Conservation (phyloP, 345 rosid genomes). For the Limnanthes douglasii region DNA sequence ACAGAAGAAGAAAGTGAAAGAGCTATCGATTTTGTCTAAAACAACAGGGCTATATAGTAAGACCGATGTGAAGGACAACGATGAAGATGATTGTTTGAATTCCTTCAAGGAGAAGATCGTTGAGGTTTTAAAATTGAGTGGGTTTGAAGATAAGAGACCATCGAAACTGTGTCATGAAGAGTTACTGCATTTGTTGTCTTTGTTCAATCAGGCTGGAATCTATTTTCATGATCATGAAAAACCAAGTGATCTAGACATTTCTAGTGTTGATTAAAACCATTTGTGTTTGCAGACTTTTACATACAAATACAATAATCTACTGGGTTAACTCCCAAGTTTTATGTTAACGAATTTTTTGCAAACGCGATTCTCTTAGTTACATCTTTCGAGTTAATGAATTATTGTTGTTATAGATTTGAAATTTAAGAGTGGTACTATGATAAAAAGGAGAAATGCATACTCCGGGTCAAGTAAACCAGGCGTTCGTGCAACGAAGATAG, state of each 20-base stretch:
- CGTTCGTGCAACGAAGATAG: no score
- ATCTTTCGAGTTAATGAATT: no score
- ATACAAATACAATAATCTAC: no score
- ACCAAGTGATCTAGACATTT: slow-evolving; percentile 9
- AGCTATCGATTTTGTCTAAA: slow-evolving; percentile 29
- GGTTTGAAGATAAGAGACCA: slow-evolving; percentile 71
- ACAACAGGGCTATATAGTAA: not conserved
- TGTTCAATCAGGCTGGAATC: slow-evolving; percentile 56
- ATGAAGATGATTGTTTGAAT: slow-evolving; percentile 14
- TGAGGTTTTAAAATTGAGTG: slow-evolving; percentile 25
- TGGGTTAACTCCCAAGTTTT: no score
- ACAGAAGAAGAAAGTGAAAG: slow-evolving; percentile 78
- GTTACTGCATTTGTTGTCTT: slow-evolving; percentile 43
- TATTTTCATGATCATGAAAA: slow-evolving; percentile 28
- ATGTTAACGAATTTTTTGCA: no score
- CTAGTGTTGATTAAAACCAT: no score
- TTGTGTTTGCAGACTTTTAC: no score
- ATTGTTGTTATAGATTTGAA: no score
- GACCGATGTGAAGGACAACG: slow-evolving; percentile 12
- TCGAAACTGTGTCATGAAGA: slow-evolving; percentile 50
- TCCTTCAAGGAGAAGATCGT: slow-evolving; percentile 40
- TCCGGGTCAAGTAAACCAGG: no score
- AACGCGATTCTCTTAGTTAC: no score
- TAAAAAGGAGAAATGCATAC: no score
- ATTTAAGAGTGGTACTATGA: no score